Evolutionary conservation across 2,329 filamentous ascomycete genomes (phyloP), one percentile per base, ranked within the genome.

Genomic region (Beauveria australis): DNA sequence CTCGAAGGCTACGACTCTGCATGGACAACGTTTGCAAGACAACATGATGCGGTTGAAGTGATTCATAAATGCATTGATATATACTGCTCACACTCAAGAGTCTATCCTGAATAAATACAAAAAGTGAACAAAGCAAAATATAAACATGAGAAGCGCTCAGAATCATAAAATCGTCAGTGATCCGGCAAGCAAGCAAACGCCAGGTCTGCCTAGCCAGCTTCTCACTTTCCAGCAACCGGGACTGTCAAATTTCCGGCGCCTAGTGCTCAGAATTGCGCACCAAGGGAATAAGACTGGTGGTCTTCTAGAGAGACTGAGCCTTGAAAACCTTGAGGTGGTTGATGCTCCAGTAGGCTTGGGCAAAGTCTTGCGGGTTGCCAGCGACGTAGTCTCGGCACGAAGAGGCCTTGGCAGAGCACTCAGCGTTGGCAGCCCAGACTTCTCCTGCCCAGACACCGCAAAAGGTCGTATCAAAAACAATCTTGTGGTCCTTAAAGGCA

Each of bases 361-460:
- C 70, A 71, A 94, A 96, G 14, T 80, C 89, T 9, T 73, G 68
- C 0, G 91, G 89, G 72, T 92, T 89, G 66, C 81, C 77, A 59
- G 79, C 78, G 24, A 96, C 92, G 71, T 85, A 96, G 26, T 84
- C 82, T 30, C 86, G 70, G 77, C 92, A 96, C 1, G 85, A 86
- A 44, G 74, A 63, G 0, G 84, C 89, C 65, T 84, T 78, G 46
- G 80, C 74, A 1, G 79, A 74, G 72, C 89, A 92, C 48, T 81
- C 79, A 5, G 73, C 63, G 62, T 86, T 79, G 37, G 72, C 68
- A 53, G 69, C 68, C 87, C 89, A 96, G 40, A 86, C 84, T 4
- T 76, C 71, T 26, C 90, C 90, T 8, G 92, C 92, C 92, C 92
- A 96, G 69, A 88, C 84, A 22, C 92, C 92, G 73, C 92, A 97